Evolutionary conservation across 371 early-diverging fungal species (phyloP), one percentile per base, ranked within the genome.

Genomic region (Mucor irregularis): DNA sequence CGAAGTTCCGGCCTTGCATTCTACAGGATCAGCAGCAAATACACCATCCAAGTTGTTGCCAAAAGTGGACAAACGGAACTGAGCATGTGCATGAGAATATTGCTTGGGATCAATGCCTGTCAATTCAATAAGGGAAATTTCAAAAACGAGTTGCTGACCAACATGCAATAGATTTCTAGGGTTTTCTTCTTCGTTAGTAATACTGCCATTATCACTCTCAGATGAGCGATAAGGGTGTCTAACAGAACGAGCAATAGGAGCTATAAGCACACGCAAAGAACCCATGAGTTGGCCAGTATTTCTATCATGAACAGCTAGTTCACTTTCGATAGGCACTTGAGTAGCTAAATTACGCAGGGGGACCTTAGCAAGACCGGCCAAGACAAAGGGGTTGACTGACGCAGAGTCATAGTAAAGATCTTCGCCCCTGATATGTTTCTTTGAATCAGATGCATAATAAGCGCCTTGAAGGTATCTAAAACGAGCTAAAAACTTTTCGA

Each of bases 71-170:
- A 87, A 49, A 50, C 88, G 81, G 66, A 92, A 87, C 44, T 92
- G 93, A 37, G 86, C 88, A 64, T 94, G 93, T 7, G 91, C 83
- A 42, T 85, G 83, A 13, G 86, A 83, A 60, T 80, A 87, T 35
- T 85, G 78, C 8, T 61, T 50, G 56, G 92, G 92, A 42, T 64
- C 66, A 2, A 95, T 54, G 2, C 91, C 93, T 6, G 61, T 71
- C 5, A 94, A 48, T 25, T 87, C 80, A 17, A 86, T 53, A 4
- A 95, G 59, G 6, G 82, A 78, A 10, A 93, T 77, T 52, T 93
- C 92, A 63, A 94, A 89, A 5, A 87, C 68, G 9, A 92, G 66
- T 22, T 78, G 76, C 16, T 82, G 80, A 9, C 88, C 85, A 9
- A 75, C 72, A 13, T 65, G 56, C 2, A 76, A 31, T 24, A 59